Percentiles rank a stretch among this genome's conserved stretches.
Conservation (phyloP, 768 basidiomycete species). For the Ephemerocybe angulata region DNA sequence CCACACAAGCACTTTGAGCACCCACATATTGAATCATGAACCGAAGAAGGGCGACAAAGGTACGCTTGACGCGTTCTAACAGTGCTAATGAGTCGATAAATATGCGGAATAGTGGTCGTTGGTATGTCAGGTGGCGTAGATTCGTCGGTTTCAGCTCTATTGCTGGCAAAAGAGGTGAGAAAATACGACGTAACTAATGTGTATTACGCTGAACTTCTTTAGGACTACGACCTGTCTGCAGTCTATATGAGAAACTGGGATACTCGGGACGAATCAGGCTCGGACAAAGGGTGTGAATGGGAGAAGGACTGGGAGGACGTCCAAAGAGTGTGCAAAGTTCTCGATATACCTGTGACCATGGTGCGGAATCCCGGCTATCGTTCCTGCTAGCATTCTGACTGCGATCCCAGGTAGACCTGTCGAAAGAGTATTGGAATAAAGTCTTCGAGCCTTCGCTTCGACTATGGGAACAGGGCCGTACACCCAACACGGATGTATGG, state of each 20-base stretch:
- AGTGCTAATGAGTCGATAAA: background rate
- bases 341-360: conserved; percentile 72
- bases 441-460: conserved; percentile 86
- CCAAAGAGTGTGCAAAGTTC: conserved; percentile 65
- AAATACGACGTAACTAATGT: background rate
- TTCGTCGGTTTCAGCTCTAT: conserved; percentile 80
- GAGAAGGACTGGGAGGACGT: conserved; percentile 95
- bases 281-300: conserved; percentile 88
- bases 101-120: conserved; percentile 62
- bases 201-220: too few species aligned
- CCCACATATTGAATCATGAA: too few species aligned
- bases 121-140: conserved; percentile 97
- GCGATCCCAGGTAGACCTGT: conserved; percentile 77
- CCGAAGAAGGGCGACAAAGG: conserved; percentile 32
- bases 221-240: conserved; percentile 82
- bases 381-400: too few species aligned
- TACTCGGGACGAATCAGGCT: conserved; percentile 72
- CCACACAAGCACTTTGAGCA: too few species aligned
- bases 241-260: conserved; percentile 98
- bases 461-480: conserved; percentile 73
- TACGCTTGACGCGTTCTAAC: background rate
- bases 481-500: conserved; percentile 91
- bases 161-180: conserved; percentile 65
- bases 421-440: conserved; percentile 83
- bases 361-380: too few species aligned